phyloP scores from a whole-genome alignment of 1,284 basidiomycete species.

The Rugosomyces carneus region DNA sequence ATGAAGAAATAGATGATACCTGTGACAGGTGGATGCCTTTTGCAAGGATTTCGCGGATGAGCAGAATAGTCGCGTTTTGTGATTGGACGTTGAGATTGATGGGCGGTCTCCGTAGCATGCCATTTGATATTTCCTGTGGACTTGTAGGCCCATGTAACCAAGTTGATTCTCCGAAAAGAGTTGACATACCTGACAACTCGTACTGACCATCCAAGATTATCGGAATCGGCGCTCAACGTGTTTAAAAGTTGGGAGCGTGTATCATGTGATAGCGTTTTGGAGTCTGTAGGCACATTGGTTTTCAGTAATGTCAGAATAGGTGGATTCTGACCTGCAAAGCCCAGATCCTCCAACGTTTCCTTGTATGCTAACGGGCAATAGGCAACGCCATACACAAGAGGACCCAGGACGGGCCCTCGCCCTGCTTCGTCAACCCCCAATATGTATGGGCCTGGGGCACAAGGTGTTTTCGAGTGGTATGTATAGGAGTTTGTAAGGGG shows the following conservation, averaged over 20 bases:
- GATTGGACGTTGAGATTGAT: slow-evolving; percentile 92
- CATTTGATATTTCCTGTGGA: slow-evolving; percentile 86
- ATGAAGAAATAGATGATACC: slow-evolving; percentile 39
- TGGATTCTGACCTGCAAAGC: slow-evolving; percentile 72
- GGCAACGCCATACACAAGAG: slow-evolving; percentile 92
- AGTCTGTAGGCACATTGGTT: slow-evolving; percentile 52
- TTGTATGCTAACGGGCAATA: slow-evolving; percentile 85
- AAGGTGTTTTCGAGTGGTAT: slow-evolving; percentile 72
- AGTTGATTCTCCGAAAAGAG: background rate
- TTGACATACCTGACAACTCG: slow-evolving; percentile 64
- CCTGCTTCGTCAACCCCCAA: slow-evolving; percentile 98
- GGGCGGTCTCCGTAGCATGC: slow-evolving; percentile 84
- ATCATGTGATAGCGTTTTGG: slow-evolving; percentile 81
- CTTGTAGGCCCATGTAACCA: slow-evolving; percentile 33
- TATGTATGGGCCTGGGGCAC: slow-evolving; percentile 66
- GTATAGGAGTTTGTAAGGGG: slow-evolving; percentile 73
- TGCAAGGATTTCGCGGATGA: slow-evolving; percentile 82
- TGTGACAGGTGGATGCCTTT: slow-evolving; percentile 81
- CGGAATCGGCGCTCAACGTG: slow-evolving; percentile 59
- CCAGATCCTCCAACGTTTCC: slow-evolving; percentile 70
- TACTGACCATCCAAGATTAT: slow-evolving; percentile 78
- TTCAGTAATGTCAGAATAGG: too few species aligned
- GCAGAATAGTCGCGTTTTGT: slow-evolving; percentile 83
- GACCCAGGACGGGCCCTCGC: slow-evolving; percentile 89
- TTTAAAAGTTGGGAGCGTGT: slow-evolving; percentile 59